phyloP scores from a whole-genome alignment of 1,284 basidiomycete genomes.

The Cutaneotrichosporon sp. region DNA sequence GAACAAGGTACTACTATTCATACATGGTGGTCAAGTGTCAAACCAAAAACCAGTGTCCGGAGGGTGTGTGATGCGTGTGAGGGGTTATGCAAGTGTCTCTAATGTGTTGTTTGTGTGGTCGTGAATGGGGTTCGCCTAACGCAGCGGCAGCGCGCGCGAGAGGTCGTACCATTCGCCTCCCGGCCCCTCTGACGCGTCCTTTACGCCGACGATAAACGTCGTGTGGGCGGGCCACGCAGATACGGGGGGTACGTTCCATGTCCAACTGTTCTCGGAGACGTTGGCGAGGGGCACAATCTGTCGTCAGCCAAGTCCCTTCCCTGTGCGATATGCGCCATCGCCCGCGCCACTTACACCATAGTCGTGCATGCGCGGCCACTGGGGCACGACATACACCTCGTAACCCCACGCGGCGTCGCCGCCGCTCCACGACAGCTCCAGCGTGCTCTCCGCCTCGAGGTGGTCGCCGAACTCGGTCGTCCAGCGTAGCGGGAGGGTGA shows the following conservation, averaged over 20 bases:
- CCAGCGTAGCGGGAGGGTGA: slow-evolving; percentile 10
- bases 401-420: slow-evolving; percentile 15
- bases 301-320: not conserved
- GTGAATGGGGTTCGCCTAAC: too few relatives aligned
- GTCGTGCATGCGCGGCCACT: slow-evolving; percentile 24
- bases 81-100: too few relatives aligned
- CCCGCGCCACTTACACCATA: slow-evolving; percentile 23
- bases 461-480: slow-evolving; percentile 8
- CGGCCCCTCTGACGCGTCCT: slow-evolving; percentile 18
- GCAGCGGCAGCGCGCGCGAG: slow-evolving; percentile 19
- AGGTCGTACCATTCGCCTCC: slow-evolving; percentile 32
- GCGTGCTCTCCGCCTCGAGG: slow-evolving; percentile 14
- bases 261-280: slow-evolving; percentile 11
- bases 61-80: too few relatives aligned
- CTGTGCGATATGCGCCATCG: not conserved
- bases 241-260: slow-evolving; percentile 24
- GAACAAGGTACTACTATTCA: too few relatives aligned
- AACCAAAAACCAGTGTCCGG: too few relatives aligned
- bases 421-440: slow-evolving; percentile 27
- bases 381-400: slow-evolving; percentile 35
- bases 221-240: slow-evolving; percentile 24
- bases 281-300: slow-evolving; percentile 24
- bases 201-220: slow-evolving; percentile 33
- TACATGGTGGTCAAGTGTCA: too few relatives aligned
- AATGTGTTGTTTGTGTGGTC: too few relatives aligned